phyloP scores from a whole-genome alignment of 2,329 filamentous ascomycete genomes.

The Xylaria multiplex region DNA sequence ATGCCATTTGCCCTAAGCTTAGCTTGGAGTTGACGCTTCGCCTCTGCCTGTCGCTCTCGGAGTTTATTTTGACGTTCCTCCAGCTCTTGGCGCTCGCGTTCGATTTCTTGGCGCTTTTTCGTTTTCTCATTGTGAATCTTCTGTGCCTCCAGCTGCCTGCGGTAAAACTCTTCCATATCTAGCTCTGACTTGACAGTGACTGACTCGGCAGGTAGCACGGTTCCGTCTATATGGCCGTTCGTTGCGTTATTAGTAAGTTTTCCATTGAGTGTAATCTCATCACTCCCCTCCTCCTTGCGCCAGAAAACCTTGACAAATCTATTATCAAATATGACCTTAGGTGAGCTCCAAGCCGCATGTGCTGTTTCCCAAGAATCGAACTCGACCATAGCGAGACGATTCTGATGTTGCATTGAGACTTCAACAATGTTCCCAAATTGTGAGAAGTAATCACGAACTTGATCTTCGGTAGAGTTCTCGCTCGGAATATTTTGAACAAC shows the following conservation, averaged over 20 bases:
- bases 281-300: conserved; percentile 65
- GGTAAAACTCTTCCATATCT: conserved; percentile 75
- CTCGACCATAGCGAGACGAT: conserved; percentile 74
- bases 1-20: conserved; percentile 66
- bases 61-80: conserved; percentile 72
- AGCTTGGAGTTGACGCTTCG: conserved; percentile 69
- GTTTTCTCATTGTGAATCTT: conserved; percentile 72
- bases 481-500: conserved; percentile 83
- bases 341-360: conserved; percentile 76
- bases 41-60: conserved; percentile 70
- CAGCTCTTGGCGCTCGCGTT: conserved; percentile 70
- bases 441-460: conserved; percentile 74
- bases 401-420: conserved; percentile 72
- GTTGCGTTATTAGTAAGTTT: conserved; percentile 46
- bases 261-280: conserved; percentile 43
- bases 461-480: conserved; percentile 72
- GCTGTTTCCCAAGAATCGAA: conserved; percentile 74
- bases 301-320: conserved; percentile 87
- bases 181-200: conserved; percentile 61
- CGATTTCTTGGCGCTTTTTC: conserved; percentile 70
- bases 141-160: conserved; percentile 77
- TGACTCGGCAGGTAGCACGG: conserved; percentile 24
- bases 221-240: conserved; percentile 46
- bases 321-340: conserved; percentile 85
- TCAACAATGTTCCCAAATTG: conserved; percentile 75